A percentile compares a stretch with the other conserved stretches of the same genome.
Conservation (phyloP, 257 asterid species). For the Ajuga chamaepitys region DNA sequence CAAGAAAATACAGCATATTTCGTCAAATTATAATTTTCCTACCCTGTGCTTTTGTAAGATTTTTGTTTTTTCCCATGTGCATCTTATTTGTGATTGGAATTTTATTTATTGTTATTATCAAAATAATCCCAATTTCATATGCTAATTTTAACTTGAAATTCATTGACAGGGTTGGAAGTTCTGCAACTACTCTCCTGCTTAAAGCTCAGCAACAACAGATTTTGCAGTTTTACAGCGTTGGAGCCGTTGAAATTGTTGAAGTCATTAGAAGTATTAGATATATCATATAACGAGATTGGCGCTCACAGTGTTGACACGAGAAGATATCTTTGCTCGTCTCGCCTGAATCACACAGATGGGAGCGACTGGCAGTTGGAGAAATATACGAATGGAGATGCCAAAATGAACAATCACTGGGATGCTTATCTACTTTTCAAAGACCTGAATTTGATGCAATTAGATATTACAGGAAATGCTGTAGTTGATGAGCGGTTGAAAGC, state of each 20-base stretch:
- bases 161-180: conserved; percentile 73
- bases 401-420: conserved; percentile 46
- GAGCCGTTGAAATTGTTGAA: conserved; percentile 60
- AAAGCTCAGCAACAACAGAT: conserved; percentile 61
- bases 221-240: conserved; percentile 64
- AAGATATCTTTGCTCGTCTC: conserved; percentile 76
- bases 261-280: conserved; percentile 51
- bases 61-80: background rate
- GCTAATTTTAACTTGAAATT: background rate
- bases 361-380: conserved; percentile 38
- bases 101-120: background rate
- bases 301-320: conserved; percentile 72
- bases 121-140: background rate
- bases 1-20: too few species aligned
- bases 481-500: conserved; percentile 35
- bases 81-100: background rate
- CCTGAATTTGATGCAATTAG: conserved; percentile 66
- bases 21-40: too few species aligned
- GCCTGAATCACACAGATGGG: conserved; percentile 45
- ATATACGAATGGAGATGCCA: conserved; percentile 16
- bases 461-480: conserved; percentile 55
- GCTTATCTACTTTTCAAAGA: conserved; percentile 51
- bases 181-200: conserved; percentile 79
- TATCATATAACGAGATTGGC: conserved; percentile 82
- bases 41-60: too few species aligned